These are phyloP conservation scores for Geotrichum bryndzae DNA, from an alignment of 1,139 yeast species.

Conservation along the genomic window DNA sequence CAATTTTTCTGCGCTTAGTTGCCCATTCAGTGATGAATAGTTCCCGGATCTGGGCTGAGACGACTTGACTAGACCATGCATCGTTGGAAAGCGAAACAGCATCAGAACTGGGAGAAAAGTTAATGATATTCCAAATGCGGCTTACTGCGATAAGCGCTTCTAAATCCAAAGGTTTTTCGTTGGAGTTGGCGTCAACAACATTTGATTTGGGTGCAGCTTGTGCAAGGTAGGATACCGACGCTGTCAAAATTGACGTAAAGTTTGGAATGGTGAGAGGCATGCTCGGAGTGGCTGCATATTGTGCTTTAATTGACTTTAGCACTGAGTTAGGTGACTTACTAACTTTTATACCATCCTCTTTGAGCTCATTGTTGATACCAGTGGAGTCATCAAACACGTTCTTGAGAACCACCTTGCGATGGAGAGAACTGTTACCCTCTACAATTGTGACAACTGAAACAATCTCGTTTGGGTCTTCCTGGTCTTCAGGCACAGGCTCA, in stretches of 20 bases:
- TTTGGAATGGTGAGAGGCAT: slow-evolving; percentile 19
- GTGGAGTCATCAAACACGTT: slow-evolving; percentile 35
- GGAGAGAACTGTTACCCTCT: slow-evolving; percentile 29
- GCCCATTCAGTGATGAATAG: slow-evolving; percentile 37
- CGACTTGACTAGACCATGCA: slow-evolving; percentile 34
- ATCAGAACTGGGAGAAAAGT: slow-evolving; percentile 29
- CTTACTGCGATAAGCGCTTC: slow-evolving; percentile 26
- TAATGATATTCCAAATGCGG: slow-evolving; percentile 36
- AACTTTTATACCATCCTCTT: slow-evolving; percentile 35
- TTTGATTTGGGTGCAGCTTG: neutral
- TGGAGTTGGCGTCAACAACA: slow-evolving; percentile 19
- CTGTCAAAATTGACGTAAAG: slow-evolving; percentile 23
- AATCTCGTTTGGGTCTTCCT: slow-evolving; percentile 29
- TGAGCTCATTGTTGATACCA: slow-evolving; percentile 37
- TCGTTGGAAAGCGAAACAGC: slow-evolving; percentile 28
- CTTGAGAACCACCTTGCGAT: slow-evolving; percentile 27
- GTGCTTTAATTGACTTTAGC: slow-evolving; percentile 24
- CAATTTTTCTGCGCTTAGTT: slow-evolving; percentile 31
- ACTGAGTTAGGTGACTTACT: slow-evolving; percentile 34
- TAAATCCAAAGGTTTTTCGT: slow-evolving; percentile 22
- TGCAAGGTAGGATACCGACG: slow-evolving; percentile 25
- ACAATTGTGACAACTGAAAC: slow-evolving; percentile 36
- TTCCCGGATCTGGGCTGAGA: slow-evolving; percentile 35
- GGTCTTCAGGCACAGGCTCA: slow-evolving; percentile 32
- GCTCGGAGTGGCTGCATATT: slow-evolving; percentile 23